A percentile compares a stretch with the other conserved stretches of the same genome.
Evolutionary conservation across 2,329 filamentous ascomycete species (phyloP).

Genomic region (Alternaria panax): DNA sequence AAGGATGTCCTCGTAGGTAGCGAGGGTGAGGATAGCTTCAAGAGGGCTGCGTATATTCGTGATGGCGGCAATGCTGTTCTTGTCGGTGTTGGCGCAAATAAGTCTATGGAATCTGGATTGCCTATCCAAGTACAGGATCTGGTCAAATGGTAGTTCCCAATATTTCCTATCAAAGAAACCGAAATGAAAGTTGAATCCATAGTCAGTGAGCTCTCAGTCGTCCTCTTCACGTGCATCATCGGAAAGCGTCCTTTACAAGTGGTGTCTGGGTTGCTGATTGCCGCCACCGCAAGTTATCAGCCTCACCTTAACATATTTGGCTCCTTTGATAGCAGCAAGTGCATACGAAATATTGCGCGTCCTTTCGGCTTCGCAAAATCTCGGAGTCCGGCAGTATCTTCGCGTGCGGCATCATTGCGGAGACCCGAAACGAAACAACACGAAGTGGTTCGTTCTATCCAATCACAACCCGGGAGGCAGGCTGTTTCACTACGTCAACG

Average conservation of each 20-base stretch:
- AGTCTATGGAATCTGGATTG: slow-evolving; percentile 64
- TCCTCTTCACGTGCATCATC: background rate
- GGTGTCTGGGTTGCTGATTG: background rate
- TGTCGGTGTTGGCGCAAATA: slow-evolving; percentile 67
- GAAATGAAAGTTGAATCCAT: background rate
- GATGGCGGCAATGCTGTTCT: slow-evolving; percentile 67
- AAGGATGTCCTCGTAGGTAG: slow-evolving; percentile 65
- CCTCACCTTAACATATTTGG: background rate
- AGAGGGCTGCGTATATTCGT: slow-evolving; percentile 63
- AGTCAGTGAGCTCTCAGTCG: background rate
- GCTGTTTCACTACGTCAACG: background rate
- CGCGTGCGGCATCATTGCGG: slow-evolving; percentile 5
- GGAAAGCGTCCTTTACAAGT: background rate
- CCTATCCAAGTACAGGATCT: slow-evolving; percentile 64
- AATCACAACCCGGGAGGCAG: background rate
- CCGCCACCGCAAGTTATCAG: background rate
- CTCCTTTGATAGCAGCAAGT: background rate
- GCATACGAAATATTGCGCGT: background rate
- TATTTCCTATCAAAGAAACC: background rate
- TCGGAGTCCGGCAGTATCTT: slow-evolving; percentile 4
- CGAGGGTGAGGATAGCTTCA: slow-evolving; percentile 54
- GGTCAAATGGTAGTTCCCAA: slow-evolving; percentile 17
- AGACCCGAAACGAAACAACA: slow-evolving; percentile 7
- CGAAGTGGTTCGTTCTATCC: background rate
- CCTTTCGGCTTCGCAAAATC: background rate